Evolutionary conservation across 495 filamentous ascomycete species (phyloP).

Genomic region (Lasiosphaeris hirsuta): DNA sequence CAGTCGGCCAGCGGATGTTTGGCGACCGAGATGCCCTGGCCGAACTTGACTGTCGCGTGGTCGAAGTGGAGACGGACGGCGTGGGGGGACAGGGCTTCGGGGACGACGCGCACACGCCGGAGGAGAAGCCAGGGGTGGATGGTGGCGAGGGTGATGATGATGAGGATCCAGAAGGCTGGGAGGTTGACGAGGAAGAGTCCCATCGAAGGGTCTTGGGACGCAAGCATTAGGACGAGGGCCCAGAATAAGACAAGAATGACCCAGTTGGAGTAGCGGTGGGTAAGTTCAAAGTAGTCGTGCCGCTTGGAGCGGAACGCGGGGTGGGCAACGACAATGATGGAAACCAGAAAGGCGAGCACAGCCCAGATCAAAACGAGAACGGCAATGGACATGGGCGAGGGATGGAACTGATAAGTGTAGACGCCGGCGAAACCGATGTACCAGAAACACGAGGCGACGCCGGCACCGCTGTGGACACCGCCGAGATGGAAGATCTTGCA

Average conservation of each 20-base stretch:
- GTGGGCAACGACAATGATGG: conserved; percentile 45
- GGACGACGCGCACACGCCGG: conserved; percentile 54
- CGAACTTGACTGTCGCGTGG: conserved; percentile 48
- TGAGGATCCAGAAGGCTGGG: conserved; percentile 67
- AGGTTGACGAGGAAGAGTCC: conserved; percentile 46
- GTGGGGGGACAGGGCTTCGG: conserved; percentile 64
- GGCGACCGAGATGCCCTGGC: conserved; percentile 50
- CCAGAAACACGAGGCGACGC: conserved; percentile 65
- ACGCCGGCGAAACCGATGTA: conserved; percentile 52
- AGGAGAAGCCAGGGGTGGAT: conserved; percentile 67
- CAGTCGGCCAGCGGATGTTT: conserved; percentile 65
- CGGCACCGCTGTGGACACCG: conserved; percentile 71
- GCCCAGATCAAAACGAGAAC: conserved; percentile 34
- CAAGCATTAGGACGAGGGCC: conserved; percentile 56
- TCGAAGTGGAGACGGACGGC: conserved; percentile 67
- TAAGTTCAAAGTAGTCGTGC: conserved; percentile 63
- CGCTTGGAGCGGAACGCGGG: conserved; percentile 50
- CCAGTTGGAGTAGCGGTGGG: conserved; percentile 67
- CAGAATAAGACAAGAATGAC: conserved; percentile 58
- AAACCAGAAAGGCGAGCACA: conserved; percentile 37
- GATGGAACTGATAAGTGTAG: conserved; percentile 44
- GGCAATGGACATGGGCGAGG: conserved; percentile 18
- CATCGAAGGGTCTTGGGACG: conserved; percentile 27
- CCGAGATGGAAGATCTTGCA: conserved; percentile 76
- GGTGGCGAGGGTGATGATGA: conserved; percentile 56